Percentiles rank a stretch among this genome's conserved stretches.
These are phyloP conservation scores for Yamadazyma dendronema DNA, from an alignment of 1,139 yeast species.

Conservation along the genomic window DNA sequence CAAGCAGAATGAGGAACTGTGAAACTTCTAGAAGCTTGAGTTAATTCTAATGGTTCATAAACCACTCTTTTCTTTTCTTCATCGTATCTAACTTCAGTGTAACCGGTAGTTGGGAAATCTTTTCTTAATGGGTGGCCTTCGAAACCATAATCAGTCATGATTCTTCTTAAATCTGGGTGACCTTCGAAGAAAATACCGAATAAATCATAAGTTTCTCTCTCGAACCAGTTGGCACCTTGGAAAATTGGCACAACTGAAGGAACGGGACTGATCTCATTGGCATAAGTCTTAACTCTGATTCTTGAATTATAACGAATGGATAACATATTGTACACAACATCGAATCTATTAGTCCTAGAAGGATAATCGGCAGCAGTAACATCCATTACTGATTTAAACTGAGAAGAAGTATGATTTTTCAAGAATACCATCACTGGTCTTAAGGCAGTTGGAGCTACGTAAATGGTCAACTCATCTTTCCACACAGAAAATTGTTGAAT, in stretches of 20 bases:
- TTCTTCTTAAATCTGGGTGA: constrained; percentile 88
- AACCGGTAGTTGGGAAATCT: constrained; percentile 92
- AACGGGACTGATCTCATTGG: constrained; percentile 78
- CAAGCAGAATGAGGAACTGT: constrained; percentile 85
- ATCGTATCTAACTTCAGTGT: constrained; percentile 86
- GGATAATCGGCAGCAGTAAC: constrained; percentile 89
- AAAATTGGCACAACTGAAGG: constrained; percentile 71
- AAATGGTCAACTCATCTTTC: constrained; percentile 83
- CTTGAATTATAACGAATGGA: constrained; percentile 84
- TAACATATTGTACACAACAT: constrained; percentile 79
- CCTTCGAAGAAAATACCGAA: constrained; percentile 84
- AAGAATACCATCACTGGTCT: constrained; percentile 69
- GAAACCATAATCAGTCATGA: constrained; percentile 89
- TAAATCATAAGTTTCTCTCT: constrained; percentile 84
- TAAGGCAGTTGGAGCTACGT: constrained; percentile 74
- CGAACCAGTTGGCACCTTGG: constrained; percentile 88
- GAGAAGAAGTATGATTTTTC: constrained; percentile 77
- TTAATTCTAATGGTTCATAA: constrained; percentile 85
- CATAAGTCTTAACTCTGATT: constrained; percentile 86
- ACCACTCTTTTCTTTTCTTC: constrained; percentile 89
- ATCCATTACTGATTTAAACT: constrained; percentile 76
- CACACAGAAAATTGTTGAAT: constrained; percentile 84
- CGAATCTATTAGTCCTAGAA: constrained; percentile 78
- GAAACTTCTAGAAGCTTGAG: constrained; percentile 91
- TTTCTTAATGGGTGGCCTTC: constrained; percentile 91